These are phyloP conservation scores for Erysimum cheiri DNA, from an alignment of 441 rosid genomes.

Conservation along the genomic window DNA sequence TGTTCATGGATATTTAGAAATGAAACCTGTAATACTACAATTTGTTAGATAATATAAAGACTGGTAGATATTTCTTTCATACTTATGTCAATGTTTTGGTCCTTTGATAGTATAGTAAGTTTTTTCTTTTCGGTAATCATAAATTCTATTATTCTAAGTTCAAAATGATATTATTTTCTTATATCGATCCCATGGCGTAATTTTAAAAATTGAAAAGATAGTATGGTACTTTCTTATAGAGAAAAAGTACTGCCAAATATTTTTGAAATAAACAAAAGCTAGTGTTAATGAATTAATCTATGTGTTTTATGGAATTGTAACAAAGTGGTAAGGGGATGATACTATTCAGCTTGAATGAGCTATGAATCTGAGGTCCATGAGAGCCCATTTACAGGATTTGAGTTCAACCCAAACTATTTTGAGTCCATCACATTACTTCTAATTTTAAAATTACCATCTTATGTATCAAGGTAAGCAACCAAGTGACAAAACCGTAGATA, in stretches of 20 bases:
- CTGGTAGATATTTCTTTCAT: background rate
- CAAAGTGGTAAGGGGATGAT: background rate
- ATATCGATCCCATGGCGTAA: too few species aligned
- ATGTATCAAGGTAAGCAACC: too few species aligned
- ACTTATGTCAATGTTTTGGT: background rate
- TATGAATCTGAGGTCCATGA: background rate
- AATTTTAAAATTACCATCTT: too few species aligned
- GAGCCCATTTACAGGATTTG: conserved; percentile 24
- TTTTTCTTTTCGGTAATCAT: background rate
- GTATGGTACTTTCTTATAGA: background rate
- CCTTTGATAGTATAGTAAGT: background rate
- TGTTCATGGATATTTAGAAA: background rate
- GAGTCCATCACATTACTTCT: background rate
- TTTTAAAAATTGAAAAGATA: background rate
- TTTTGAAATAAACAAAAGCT: background rate
- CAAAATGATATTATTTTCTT: background rate
- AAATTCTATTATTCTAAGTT: background rate
- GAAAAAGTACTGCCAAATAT: background rate
- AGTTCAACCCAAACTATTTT: background rate
- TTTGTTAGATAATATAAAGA: background rate
- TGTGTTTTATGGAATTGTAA: background rate
- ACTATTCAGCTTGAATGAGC: background rate
- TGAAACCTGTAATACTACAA: background rate
- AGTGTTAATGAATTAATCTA: too few species aligned
- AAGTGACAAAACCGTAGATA: background rate